Conservation (phyloP, 164 flowering plant genomes). For the Vitis labrusca region DNA sequence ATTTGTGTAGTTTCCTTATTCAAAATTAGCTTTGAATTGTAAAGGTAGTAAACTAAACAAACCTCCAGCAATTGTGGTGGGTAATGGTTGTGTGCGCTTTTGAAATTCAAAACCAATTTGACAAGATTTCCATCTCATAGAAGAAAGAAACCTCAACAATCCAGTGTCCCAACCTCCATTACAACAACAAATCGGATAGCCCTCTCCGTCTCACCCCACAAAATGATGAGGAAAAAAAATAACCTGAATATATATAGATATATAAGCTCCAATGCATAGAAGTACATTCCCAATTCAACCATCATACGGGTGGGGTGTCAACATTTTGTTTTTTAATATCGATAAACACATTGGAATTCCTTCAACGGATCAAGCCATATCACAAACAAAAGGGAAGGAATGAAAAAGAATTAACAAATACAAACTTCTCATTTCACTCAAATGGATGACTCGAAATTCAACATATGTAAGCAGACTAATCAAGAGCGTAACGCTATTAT, state of each 20-base stretch:
- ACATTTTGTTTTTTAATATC: background rate
- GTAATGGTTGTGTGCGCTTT: too few relatives aligned
- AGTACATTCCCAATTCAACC: background rate
- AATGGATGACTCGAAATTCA: constrained; percentile 1
- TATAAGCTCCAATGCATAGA: background rate
- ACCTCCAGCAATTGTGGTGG: too few relatives aligned
- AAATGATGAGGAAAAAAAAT: too few relatives aligned
- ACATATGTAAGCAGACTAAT: background rate
- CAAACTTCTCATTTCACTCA: constrained; percentile 3
- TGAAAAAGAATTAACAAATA: constrained; percentile 10
- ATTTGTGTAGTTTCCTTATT: too few relatives aligned
- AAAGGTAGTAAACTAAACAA: too few relatives aligned
- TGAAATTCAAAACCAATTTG: too few relatives aligned
- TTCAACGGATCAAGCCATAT: background rate
- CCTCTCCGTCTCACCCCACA: too few relatives aligned
- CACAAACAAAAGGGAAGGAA: background rate
- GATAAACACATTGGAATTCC: background rate
- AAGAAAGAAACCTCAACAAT: too few relatives aligned
- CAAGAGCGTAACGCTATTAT: background rate
- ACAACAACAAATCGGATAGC: too few relatives aligned
- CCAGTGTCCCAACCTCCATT: too few relatives aligned
- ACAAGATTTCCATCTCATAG: too few relatives aligned
- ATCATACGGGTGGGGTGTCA: constrained; percentile 6
- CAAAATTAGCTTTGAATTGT: too few relatives aligned
- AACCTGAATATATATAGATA: background rate